Evolutionary conservation across 164 flowering plant genomes (phyloP).

Genomic region (Taxillus chinensis): DNA sequence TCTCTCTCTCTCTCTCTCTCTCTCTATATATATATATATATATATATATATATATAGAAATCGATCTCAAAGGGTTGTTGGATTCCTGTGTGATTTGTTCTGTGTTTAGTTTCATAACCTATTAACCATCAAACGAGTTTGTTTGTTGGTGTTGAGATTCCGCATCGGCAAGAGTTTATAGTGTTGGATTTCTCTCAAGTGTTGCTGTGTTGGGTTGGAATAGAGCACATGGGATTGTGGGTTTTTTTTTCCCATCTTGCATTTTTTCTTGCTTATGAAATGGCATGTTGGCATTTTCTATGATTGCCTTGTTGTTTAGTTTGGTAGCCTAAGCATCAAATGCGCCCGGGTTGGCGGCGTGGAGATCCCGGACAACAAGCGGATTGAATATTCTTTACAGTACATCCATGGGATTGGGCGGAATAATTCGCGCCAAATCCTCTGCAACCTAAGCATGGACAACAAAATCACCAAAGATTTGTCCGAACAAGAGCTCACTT

Average conservation of each 20-base stretch:
- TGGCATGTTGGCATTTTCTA: not conserved
- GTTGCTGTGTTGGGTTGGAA: too few relatives aligned
- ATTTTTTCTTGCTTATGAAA: not conserved
- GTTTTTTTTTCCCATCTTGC: not conserved
- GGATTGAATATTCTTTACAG: constrained; percentile 77
- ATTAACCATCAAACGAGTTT: too few relatives aligned
- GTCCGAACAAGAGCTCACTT: constrained; percentile 67
- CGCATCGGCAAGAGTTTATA: too few relatives aligned
- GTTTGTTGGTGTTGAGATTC: too few relatives aligned
- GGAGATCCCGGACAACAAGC: constrained; percentile 87
- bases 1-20: too few relatives aligned
- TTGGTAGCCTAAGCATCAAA: constrained; percentile 39
- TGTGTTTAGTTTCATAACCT: too few relatives aligned
- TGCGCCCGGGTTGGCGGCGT: constrained; percentile 96
- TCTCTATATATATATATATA: not conserved
- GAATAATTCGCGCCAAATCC: constrained; percentile 49
- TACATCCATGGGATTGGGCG: constrained; percentile 94
- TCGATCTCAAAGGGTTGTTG: too few relatives aligned
- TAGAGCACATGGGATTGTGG: not conserved
- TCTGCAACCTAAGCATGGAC: constrained; percentile 50
- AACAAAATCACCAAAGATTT: constrained; percentile 83
- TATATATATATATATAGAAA: not conserved
- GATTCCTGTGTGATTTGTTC: too few relatives aligned
- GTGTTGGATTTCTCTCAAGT: too few relatives aligned
- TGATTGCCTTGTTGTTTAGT: constrained; percentile 20